Evolutionary conservation across 2,329 filamentous ascomycete species (phyloP).

Genomic region (Venturia nashicola): DNA sequence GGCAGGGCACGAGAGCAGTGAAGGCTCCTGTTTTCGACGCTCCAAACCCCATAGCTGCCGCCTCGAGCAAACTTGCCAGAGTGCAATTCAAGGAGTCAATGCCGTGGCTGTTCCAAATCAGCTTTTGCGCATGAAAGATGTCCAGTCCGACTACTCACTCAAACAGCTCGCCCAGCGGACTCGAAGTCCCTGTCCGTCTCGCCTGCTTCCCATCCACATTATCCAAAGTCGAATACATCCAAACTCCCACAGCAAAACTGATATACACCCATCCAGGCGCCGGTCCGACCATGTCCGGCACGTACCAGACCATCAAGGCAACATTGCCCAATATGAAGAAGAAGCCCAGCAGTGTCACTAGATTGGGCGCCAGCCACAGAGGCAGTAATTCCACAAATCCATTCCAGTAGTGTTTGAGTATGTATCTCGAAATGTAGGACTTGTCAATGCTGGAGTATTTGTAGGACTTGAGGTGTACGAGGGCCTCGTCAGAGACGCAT

Average conservation of each 20-base stretch:
- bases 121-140: neutral
- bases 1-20: conserved; percentile 77
- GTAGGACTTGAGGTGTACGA: conserved; percentile 86
- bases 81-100: conserved; percentile 98
- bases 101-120: conserved; percentile 51
- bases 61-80: conserved; percentile 78
- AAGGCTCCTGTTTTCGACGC: conserved; percentile 76
- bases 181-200: conserved; percentile 85
- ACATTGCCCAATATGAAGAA: conserved; percentile 86
- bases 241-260: conserved; percentile 88
- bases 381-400: conserved; percentile 83
- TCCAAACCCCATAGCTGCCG: conserved; percentile 84
- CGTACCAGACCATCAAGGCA: conserved; percentile 57
- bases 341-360: conserved; percentile 93
- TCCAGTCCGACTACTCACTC: conserved; percentile 42
- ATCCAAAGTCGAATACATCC: conserved; percentile 97
- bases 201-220: conserved; percentile 98
- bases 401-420: conserved; percentile 97
- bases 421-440: conserved; percentile 83
- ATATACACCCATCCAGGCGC: conserved; percentile 81
- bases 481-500: conserved; percentile 73
- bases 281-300: conserved; percentile 84
- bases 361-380: conserved; percentile 93
- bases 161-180: conserved; percentile 88
- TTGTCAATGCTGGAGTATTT: conserved; percentile 97